These are phyloP conservation scores for Maudiozyma barnettii DNA, from an alignment of 805 yeast genomes.

Conservation along the genomic window DNA sequence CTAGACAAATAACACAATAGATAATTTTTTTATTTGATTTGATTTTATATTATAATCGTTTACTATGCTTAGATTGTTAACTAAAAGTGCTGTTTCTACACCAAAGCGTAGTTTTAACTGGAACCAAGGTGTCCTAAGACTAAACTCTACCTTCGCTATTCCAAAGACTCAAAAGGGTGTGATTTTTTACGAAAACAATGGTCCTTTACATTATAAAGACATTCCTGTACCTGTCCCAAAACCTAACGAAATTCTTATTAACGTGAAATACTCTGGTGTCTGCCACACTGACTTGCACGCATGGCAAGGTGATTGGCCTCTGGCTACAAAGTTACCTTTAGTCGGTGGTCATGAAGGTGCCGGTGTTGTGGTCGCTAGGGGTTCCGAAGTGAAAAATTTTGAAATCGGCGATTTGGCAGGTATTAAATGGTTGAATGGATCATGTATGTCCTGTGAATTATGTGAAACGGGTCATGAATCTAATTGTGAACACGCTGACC, in stretches of 20 bases:
- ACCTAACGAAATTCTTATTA: constrained; percentile 53
- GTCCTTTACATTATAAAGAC: constrained; percentile 40
- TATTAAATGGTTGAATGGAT: constrained; percentile 60
- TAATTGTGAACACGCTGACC: constrained; percentile 59
- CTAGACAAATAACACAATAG: too few species aligned
- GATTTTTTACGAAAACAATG: constrained; percentile 36
- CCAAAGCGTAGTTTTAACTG: neutral
- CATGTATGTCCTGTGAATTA: constrained; percentile 55
- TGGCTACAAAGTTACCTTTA: constrained; percentile 48
- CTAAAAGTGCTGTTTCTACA: neutral
- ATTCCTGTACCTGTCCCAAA: constrained; percentile 53
- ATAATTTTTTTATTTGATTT: too few species aligned
- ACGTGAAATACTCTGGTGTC: constrained; percentile 65
- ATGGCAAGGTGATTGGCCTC: constrained; percentile 66
- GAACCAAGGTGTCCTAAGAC: constrained; percentile 11
- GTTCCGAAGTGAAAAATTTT: constrained; percentile 50
- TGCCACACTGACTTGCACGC: constrained; percentile 72
- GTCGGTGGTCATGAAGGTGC: constrained; percentile 74
- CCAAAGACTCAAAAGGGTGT: constrained; percentile 45
- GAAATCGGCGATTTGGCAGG: constrained; percentile 60
- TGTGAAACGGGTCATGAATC: constrained; percentile 52
- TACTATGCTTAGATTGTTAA: constrained; percentile 12
- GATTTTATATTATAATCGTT: neutral
- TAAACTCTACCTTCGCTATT: constrained; percentile 25
- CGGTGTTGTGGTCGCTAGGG: constrained; percentile 57